Base-by-base conservation (phyloP, 1,139 yeast genomes). In the Hansenula anomala region DNA sequence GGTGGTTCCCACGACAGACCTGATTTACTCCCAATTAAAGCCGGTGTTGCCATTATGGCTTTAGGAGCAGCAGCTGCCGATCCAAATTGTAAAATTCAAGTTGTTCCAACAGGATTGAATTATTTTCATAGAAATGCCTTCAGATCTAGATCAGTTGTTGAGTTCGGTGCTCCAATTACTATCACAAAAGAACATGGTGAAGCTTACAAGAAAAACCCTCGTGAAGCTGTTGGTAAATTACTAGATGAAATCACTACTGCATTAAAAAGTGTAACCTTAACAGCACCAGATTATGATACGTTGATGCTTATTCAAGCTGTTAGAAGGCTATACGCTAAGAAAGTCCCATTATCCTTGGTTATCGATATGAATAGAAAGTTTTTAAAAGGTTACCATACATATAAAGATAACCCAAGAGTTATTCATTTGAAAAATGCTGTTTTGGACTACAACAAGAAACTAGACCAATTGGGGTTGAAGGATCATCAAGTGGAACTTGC, bases 1-100 rank as follows among this genome's bases (percentile, higher is more conserved):
- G 92, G 90, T 36, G 89, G 89, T 0, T 78, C 88, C n/a, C 92
- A 83, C 54, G 92, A 83, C 54, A 69, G 90, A 47, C 79, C 89
- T 1, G 84, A 82, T 40, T 61, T 83, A 38, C 62, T 82, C 33
- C 92, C 90, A 1, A 69, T 83, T 49, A 83, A 83, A 56, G 88
- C 90, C 0, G 92, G 92, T 19, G 89, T 83, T 24, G 90, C 87
- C 1, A 76, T 83, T 14, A 83, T 83, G 92, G 92, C 90, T 0
- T 61, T 83, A 24, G 90, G 92, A 13, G 82, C 90, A 2, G 74
- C 75, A 56, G 80, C 80, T 13, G 66, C 67, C 23, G 75, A 79
- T 43, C 80, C 83, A 0, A 61, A 67, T 33, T 71, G 75, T 44
- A 66, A 70, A 28, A 79, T 83, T 2, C 70, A 71, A 28, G 75